Evolutionary conservation across 1,284 basidiomycete species (phyloP), one percentile per base, ranked within the genome.

Genomic region (Laetiporus sulphureus): DNA sequence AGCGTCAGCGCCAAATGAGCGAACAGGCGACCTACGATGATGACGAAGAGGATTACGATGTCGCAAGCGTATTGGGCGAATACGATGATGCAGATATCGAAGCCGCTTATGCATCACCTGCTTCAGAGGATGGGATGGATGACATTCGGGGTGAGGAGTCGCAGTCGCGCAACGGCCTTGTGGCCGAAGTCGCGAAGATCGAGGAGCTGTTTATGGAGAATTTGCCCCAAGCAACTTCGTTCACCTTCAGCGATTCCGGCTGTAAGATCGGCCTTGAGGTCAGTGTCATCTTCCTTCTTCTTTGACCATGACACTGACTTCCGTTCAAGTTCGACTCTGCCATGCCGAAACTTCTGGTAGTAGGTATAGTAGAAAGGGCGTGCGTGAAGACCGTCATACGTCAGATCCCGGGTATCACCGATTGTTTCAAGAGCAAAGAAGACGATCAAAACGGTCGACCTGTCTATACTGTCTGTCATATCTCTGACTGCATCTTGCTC

Each of bases 261-360:
- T 91, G 87, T 57, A 79, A 74, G 37, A 88, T 96, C 57, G 79
- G 84, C 43, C 73, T 97, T 24, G 79, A 91, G 69, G 91, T 91
- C 53, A 55, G 80, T 67, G 19, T 44, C 19, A 15, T n/a, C n/a
- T n/a, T n/a, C n/a, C n/a, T n/a, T n/a, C n/a, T n/a, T n/a, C n/a
- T n/a, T n/a, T n/a, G n/a, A n/a, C n/a, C n/a, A n/a, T n/a, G n/a
- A n/a, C n/a, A n/a, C n/a, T n/a, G n/a, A n/a, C n/a, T n/a, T n/a
- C n/a, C n/a, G n/a, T n/a, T n/a, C n/a, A n/a, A 87, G 84, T 84
- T 85, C 60, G 60, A 67, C 16, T 70, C 78, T 34, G 71, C 81
- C 55, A 78, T 91, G 58, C 91, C 91, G 19, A 97, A 97, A 64
- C 72, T 98, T 30, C 71, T 98, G 23, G 75, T 98, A 25, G 91